Evolutionary conservation across 1,284 basidiomycete genomes (phyloP).

Genomic region (Sanghuangporus weigelae): DNA sequence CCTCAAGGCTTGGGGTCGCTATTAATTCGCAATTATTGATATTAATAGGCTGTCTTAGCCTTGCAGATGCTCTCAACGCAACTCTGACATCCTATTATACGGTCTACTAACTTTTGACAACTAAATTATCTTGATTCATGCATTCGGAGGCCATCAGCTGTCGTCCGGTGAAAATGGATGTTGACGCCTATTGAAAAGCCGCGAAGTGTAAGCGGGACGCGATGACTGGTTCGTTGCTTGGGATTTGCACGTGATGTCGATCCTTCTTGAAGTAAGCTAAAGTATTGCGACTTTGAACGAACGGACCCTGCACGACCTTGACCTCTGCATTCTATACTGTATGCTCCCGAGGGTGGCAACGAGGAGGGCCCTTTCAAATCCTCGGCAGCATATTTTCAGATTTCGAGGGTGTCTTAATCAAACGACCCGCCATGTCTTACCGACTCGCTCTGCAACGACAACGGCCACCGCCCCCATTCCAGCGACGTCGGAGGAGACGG

Average conservation of each 20-base stretch:
- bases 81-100: too few relatives aligned
- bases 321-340: conserved; percentile 11
- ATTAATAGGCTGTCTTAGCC: background rate
- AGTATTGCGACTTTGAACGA: background rate
- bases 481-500: conserved; percentile 56
- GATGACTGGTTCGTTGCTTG: background rate
- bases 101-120: too few relatives aligned
- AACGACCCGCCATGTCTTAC: background rate
- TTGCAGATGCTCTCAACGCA: background rate
- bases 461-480: conserved; percentile 36
- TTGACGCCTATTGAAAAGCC: background rate
- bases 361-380: conserved; percentile 37
- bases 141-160: background rate
- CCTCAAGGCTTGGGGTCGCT: too few relatives aligned
- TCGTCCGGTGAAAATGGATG: background rate
- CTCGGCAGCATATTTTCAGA: conserved; percentile 27
- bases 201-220: background rate
- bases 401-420: conserved; percentile 41
- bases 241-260: background rate
- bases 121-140: too few relatives aligned
- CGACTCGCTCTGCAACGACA: conserved; percentile 26
- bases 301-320: background rate
- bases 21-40: too few relatives aligned
- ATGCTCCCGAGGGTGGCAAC: conserved; percentile 47
- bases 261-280: background rate